Evolutionary conservation across 306 rosid genomes (phyloP).

Genomic region (Luffa acutangula): DNA sequence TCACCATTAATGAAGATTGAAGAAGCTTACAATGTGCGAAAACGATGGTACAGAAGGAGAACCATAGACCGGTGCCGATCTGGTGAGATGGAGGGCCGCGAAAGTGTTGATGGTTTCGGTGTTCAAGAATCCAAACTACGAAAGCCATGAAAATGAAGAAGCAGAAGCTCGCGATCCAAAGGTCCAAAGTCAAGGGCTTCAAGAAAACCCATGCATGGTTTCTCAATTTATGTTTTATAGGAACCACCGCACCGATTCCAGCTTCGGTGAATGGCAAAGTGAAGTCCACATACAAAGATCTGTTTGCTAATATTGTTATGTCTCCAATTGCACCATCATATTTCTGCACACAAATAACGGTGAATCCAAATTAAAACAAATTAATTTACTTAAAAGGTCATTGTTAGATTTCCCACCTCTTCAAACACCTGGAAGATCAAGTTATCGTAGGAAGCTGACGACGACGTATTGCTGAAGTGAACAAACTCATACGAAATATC

Average conservation of each 20-base stretch:
- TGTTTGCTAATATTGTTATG: too few species aligned
- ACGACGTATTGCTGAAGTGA: background rate
- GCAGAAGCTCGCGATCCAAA: conserved; percentile 31
- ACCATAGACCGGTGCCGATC: conserved; percentile 50
- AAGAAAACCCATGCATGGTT: conserved; percentile 51
- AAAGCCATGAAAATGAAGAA: conserved; percentile 38
- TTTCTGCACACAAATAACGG: too few species aligned
- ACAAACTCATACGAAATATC: background rate
- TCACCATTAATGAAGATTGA: too few species aligned
- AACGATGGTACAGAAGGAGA: conserved; percentile 49
- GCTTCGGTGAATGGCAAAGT: too few species aligned
- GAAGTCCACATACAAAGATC: too few species aligned
- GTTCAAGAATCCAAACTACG: conserved; percentile 53
- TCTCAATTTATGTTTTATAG: conserved; percentile 12
- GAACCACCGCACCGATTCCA: conserved; percentile 41
- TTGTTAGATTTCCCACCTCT: background rate
- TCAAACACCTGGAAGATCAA: background rate
- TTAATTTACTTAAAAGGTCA: too few species aligned
- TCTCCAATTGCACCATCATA: too few species aligned
- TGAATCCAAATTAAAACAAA: too few species aligned
- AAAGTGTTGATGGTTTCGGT: conserved; percentile 29
- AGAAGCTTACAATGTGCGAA: conserved; percentile 35
- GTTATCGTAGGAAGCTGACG: background rate
- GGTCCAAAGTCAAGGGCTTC: conserved; percentile 43
- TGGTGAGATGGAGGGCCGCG: conserved; percentile 33